phyloP scores from a whole-genome alignment of 345 rosid species.

The Syzygium jambos region DNA sequence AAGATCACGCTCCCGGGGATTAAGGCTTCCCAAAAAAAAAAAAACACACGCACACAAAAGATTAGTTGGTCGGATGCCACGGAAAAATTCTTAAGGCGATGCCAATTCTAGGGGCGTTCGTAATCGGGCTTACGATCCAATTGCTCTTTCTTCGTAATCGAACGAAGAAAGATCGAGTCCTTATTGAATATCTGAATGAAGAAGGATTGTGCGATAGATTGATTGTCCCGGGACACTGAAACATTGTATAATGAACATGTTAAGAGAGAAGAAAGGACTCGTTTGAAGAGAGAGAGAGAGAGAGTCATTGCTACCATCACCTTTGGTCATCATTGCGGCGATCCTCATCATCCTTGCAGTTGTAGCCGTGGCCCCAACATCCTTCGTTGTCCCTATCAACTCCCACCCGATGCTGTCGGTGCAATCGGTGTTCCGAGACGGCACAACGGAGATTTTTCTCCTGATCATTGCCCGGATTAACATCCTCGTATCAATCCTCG shows the following conservation, averaged over 20 bases:
- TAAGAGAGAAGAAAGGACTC: background rate
- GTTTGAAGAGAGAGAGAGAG: background rate
- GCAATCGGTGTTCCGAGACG: too few species aligned
- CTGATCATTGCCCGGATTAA: background rate
- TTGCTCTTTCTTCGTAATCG: too few species aligned
- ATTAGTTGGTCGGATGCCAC: background rate
- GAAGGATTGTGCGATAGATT: background rate
- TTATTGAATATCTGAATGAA: background rate
- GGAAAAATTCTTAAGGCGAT: background rate
- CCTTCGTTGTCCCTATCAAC: fast-evolving
- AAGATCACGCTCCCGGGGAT: background rate
- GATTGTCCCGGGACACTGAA: background rate
- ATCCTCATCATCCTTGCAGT: background rate
- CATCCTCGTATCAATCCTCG: background rate
- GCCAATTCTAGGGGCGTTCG: fast-evolving
- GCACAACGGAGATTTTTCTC: background rate
- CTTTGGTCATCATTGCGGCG: background rate
- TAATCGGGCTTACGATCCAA: too few species aligned
- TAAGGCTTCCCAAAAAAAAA: background rate
- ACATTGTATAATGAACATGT: background rate
- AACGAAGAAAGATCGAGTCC: too few species aligned
- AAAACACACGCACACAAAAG: too few species aligned
- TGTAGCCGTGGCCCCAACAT: background rate
- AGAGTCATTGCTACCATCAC: too few species aligned
- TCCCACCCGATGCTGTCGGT: background rate